These are phyloP conservation scores for Saccharomyces pastorianus DNA, from an alignment of 1,139 yeast genomes.

Conservation along the genomic window DNA sequence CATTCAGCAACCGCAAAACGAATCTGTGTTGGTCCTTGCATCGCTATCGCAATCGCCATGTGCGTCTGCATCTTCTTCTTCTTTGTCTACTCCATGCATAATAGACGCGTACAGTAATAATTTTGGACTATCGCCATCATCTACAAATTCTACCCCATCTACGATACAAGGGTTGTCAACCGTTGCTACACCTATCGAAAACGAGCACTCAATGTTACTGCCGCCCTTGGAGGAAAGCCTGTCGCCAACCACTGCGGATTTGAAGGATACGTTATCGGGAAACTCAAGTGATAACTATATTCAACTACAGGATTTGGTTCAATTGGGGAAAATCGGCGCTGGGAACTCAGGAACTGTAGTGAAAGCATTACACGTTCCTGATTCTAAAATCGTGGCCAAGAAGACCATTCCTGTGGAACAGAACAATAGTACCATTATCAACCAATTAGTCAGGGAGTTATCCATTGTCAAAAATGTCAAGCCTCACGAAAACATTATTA, in stretches of 20 bases:
- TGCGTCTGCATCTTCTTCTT: background rate
- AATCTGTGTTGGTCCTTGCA: background rate
- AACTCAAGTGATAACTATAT: background rate
- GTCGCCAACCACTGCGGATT: background rate
- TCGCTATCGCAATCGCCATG: background rate
- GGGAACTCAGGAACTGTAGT: slow-evolving; percentile 94
- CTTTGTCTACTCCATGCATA: background rate
- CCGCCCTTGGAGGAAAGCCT: background rate
- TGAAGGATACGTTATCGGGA: background rate
- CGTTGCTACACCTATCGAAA: background rate
- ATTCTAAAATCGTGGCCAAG: slow-evolving; percentile 83
- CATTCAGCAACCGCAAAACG: background rate
- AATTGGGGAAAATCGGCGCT: slow-evolving; percentile 71
- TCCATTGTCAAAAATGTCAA: slow-evolving; percentile 86
- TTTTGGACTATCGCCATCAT: background rate
- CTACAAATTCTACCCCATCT: background rate
- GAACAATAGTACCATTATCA: slow-evolving; percentile 64
- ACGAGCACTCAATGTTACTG: background rate
- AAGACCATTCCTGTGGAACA: slow-evolving; percentile 83
- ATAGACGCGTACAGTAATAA: background rate
- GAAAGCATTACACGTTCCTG: slow-evolving; percentile 81
- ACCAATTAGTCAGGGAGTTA: slow-evolving; percentile 81
- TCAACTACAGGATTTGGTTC: slow-evolving; percentile 51
- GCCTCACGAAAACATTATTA: slow-evolving; percentile 69
- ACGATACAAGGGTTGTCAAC: background rate